Base-by-base conservation (phyloP, 2,329 filamentous ascomycete genomes). In the Reticulascus tulasneorum region DNA sequence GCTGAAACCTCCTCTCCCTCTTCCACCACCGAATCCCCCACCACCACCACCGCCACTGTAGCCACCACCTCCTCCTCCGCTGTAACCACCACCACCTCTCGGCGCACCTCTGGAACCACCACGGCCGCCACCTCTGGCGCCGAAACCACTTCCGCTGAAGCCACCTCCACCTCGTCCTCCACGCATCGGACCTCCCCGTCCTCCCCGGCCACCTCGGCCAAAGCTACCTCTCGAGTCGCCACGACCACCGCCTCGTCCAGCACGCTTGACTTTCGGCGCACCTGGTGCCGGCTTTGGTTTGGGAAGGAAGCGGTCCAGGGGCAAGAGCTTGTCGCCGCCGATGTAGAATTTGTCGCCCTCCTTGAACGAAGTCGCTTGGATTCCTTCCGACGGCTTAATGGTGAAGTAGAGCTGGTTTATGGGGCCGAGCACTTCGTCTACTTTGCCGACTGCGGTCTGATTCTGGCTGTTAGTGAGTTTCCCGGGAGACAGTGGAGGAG, bases 331-430 rank as follows among this genome's bases (percentile, higher is more conserved):
- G 70, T 97, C 93, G 56, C 82, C 79, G 52, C 84, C 86, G 58
- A 97, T 95, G 73, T 82, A 98, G 69, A 98, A 94, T 71, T 94
- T 95, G 75, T 97, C 93, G 59, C 93, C 93, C 46, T 82, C 69
- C 73, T 96, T 94, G 82, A 97, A 98, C 25, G 86, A 93, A 41
- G 82, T 79, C 45, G 93, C 89, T 65, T 94, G 86, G 62, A 98
- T 97, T 53, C 93, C 93, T 62, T 97, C 91, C 60, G 88, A 82
- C 36, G 91, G 90, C 72, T 97, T 97, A 66, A 98, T 85, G 55
- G 91, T 97, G 75, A 98, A 98, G 74, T 85, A 95, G 55, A 97
- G 87, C 67, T 96, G 85, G 75, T 95, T 97, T 66, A 98, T 86
- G 47, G 93, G 91, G 39, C 93, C 93, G 51, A 98, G 83, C 50